These are phyloP conservation scores for Colletotrichum godetiae DNA, from an alignment of 2,329 filamentous ascomycete species.

Conservation along the genomic window DNA sequence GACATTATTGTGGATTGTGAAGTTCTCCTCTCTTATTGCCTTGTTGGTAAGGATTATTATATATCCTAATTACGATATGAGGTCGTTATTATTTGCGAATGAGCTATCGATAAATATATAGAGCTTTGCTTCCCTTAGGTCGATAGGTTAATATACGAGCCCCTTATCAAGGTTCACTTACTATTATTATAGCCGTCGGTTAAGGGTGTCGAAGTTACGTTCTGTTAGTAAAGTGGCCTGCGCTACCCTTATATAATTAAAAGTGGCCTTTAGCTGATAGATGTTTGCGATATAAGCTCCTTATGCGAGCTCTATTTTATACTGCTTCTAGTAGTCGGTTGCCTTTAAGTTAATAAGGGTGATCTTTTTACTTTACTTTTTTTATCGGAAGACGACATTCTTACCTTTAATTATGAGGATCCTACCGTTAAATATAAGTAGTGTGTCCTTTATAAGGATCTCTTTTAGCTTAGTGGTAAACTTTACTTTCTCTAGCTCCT, in stretches of 20 bases:
- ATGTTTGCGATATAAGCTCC: too few species aligned
- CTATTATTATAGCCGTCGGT: too few species aligned
- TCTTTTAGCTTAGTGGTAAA: background rate
- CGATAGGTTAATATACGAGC: background rate
- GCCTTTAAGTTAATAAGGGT: background rate
- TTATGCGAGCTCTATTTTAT: too few species aligned
- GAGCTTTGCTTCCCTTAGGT: background rate
- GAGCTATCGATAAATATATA: background rate
- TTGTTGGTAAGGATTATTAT: background rate
- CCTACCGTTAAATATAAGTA: background rate
- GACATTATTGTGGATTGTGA: background rate
- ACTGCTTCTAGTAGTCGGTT: too few species aligned
- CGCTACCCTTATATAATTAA: background rate
- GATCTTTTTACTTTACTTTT: background rate
- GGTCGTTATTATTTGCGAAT: background rate
- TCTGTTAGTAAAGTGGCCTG: too few species aligned
- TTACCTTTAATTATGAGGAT: background rate
- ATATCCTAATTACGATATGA: background rate
- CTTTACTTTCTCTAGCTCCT: too few species aligned
- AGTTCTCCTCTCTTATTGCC: rapidly evolving
- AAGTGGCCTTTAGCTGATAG: too few species aligned
- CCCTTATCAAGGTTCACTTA: background rate
- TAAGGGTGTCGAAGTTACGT: rapidly evolving
- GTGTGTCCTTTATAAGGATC: too few species aligned
- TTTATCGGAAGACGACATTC: background rate